A percentile compares a stretch with the other conserved stretches of the same genome.
phyloP scores from a whole-genome alignment of 1,284 basidiomycete species.

The Trametes polyzona region DNA sequence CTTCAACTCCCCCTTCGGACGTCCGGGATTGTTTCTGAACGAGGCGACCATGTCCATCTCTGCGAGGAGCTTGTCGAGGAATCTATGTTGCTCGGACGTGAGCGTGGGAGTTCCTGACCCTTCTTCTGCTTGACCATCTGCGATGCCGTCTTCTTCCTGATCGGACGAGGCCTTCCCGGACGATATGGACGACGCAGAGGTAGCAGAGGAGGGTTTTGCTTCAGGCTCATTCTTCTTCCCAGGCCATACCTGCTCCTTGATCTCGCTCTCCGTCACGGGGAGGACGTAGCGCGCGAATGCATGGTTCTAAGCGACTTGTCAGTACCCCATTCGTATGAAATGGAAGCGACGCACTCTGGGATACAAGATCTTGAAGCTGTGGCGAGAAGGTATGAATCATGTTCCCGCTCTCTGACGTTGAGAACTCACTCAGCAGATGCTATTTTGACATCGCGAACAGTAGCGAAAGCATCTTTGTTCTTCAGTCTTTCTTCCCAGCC shows the following conservation, averaged over 20 bases:
- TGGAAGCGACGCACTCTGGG: constrained; percentile 15
- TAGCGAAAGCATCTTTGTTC: constrained; percentile 6
- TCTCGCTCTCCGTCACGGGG: constrained; percentile 23
- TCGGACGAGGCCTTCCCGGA: neutral
- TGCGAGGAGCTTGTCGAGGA: constrained; percentile 7
- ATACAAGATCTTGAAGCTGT: constrained; percentile 27
- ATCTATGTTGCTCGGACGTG: neutral
- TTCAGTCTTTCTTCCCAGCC: constrained; percentile 2
- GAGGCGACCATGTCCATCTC: constrained; percentile 19
- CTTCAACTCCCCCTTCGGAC: constrained; percentile 21
- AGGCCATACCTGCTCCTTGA: constrained; percentile 25
- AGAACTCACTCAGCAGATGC: constrained; percentile 20
- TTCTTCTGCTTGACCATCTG: neutral
- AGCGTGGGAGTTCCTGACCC: neutral
- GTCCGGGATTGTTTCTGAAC: constrained; percentile 25
- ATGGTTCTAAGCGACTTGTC: constrained; percentile 11
- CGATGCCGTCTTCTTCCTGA: neutral
- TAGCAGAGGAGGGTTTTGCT: neutral
- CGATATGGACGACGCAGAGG: constrained; percentile 1
- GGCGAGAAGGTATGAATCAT: neutral
- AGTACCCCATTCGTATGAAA: neutral
- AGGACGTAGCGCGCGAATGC: constrained; percentile 31
- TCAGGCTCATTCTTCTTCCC: constrained; percentile 6
- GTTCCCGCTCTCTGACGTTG: too few species aligned
- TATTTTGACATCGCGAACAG: constrained; percentile 29